These are phyloP conservation scores for Rhizophagus clarus DNA, from an alignment of 192 early-diverging fungal species.

Conservation along the genomic window DNA sequence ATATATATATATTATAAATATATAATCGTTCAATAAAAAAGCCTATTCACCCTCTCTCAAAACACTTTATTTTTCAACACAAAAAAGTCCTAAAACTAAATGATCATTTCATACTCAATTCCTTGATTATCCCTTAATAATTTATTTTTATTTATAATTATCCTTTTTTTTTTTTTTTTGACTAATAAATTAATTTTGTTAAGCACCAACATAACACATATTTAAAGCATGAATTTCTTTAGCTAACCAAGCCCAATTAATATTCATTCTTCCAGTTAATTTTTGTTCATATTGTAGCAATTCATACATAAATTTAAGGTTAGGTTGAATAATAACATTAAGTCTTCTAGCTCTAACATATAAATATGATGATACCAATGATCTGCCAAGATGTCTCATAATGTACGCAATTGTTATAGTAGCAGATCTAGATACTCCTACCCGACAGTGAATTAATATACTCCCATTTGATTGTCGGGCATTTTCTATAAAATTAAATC, in stretches of 20 bases:
- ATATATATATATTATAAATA: too few species aligned
- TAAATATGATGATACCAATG: conserved; percentile 55
- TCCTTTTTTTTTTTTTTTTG: too few species aligned
- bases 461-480: conserved; percentile 42
- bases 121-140: too few species aligned
- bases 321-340: conserved; percentile 68
- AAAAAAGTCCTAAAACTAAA: too few species aligned
- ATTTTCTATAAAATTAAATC: conserved; percentile 39
- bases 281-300: conserved; percentile 61
- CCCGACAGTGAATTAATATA: conserved; percentile 60
- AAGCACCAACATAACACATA: conserved; percentile 54
- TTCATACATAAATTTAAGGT: conserved; percentile 66
- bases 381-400: conserved; percentile 53
- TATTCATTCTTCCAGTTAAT: conserved; percentile 39
- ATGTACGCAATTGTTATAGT: conserved; percentile 61
- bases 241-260: conserved; percentile 53
- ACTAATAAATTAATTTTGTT: conserved; percentile 1
- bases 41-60: too few species aligned
- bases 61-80: too few species aligned
- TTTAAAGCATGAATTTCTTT: conserved; percentile 58
- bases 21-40: too few species aligned
- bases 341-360: conserved; percentile 60
- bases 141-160: too few species aligned
- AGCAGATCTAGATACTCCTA: conserved; percentile 60
- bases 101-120: too few species aligned